Base-by-base conservation (phyloP, 176 grass and related monocot genomes). In the Carex kokanica region DNA sequence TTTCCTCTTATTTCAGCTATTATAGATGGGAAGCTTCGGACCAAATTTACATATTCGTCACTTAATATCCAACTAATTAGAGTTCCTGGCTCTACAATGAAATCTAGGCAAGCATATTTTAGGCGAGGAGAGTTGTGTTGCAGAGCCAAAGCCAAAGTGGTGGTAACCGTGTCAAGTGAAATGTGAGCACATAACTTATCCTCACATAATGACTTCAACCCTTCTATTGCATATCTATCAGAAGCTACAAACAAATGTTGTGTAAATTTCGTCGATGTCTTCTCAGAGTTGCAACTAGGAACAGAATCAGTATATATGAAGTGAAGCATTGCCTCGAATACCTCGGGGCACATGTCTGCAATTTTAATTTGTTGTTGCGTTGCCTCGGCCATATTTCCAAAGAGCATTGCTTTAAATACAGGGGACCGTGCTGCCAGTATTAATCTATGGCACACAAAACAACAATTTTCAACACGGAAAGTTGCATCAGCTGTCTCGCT, bases 161-260 rank as follows among this genome's bases (percentile, higher is more conserved):
- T 7, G 1, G 56, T n/a, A 18, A 59, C 17, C 56, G 14, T 59
- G 16, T 59, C 56, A 20, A 59, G 56, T 20, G 56, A 59, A 59
- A 59, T 59, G 56, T 5, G 6, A 59, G 1, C 17, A 59, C 17
- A 59, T 6, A 59, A 7, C 56, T 59, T 59, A 59, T 59, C 18
- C 6, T 59, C 56, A 78, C 77, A 60, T 79, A 60, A 18, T 18
- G 32, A 32, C 53, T 79, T 79, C 51, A 79, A 57, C 56, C 24
- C 77, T 57, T 79, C 77, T 36, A 79, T 60, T 5, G 24, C 53
- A 31, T 79, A 79, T 59, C 77, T 79, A 34, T 79, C 24, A 40
- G 77, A 20, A 32, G 52, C 77, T n/a, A 79, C 77, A 60, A 79
- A 79, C 32, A 79, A 79, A 21, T 79, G 77, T 21, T 79, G 77